Evolutionary conservation across 2,329 filamentous ascomycete genomes (phyloP), one percentile per base, ranked within the genome.

Genomic region (Anisogramma anomala): DNA sequence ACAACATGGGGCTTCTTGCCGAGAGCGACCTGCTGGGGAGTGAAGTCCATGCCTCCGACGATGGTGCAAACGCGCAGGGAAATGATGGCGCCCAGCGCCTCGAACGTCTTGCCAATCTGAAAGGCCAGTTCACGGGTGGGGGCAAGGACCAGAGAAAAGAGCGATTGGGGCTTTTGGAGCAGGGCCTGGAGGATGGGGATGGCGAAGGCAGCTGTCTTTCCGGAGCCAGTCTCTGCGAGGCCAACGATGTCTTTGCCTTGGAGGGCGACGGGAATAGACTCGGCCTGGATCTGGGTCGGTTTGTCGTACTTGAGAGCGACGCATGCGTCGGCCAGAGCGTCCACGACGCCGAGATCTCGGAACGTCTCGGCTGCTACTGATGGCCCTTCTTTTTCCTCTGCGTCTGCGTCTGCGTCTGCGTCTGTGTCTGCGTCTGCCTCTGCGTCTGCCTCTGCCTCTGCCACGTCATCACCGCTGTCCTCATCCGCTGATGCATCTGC

Each of bases 1-100:
- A 96, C 69, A 18, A 98, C 80, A 55, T 98, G 91, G 6, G 91
- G 91, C 53, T 89, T 89, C 71, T 94, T 95, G n/a, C 84, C 86
- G 0, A 98, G 73, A 0, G 88, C 83, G 49, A 98, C 93, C 1
- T 83, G 65, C 59, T 98, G 91, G 0, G 84, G 75, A 1, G 95
- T 84, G 85, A 95, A 95, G 50, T 96, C 89, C 70, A 96, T 79
- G 32, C 91, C 91, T 53, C 91, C 91, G 1, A 96, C 84, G 32
- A 98, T 78, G 13, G 89, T 80, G 6, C 84, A 81, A 54, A 79
- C 86, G 54, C 86, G 78, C 27, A 96, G 82, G n/a, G 79, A 82
- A 51, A 98, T 95, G 20, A 87, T 69, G 8, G 84, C 79, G 4
- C 89, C 88, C 1, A 98, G 72, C 0, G 84, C 84, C 56, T 95